Percentiles rank a stretch among this genome's conserved stretches.
Evolutionary conservation across 345 rosid genomes (phyloP).

Genomic region (Turritis glabra): DNA sequence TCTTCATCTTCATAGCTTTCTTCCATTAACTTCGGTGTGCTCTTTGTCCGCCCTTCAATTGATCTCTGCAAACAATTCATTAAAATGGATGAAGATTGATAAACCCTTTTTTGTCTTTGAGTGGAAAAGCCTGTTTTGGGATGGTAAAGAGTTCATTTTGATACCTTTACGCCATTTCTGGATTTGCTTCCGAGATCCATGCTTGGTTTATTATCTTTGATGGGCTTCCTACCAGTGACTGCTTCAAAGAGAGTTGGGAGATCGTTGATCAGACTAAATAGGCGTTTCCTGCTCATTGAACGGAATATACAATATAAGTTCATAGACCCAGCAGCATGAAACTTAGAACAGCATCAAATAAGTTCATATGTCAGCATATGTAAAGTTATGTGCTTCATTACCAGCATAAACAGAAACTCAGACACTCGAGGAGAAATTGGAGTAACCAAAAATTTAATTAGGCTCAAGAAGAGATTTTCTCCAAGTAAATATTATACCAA

Average conservation of each 20-base stretch:
- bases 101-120: not conserved
- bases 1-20: conserved; percentile 73
- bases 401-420: conserved; percentile 6
- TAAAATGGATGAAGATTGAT: not conserved
- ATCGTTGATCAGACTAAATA: conserved; percentile 73
- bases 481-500: too few species aligned
- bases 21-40: conserved; percentile 52
- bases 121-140: not conserved
- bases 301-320: not conserved
- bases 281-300: conserved; percentile 56
- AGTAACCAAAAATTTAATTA: not conserved
- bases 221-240: conserved; percentile 57
- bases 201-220: conserved; percentile 60
- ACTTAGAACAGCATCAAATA: not conserved
- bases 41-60: conserved; percentile 61
- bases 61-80: conserved; percentile 52
- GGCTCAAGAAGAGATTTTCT: too few species aligned
- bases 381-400: not conserved
- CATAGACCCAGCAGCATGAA: not conserved
- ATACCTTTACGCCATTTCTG: conserved; percentile 70
- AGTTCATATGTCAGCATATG: not conserved
- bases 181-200: conserved; percentile 75
- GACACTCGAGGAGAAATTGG: not conserved
- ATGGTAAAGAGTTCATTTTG: not conserved
- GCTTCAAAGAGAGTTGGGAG: conserved; percentile 72